Evolutionary conservation across 306 rosid species (phyloP).

Genomic region (Bauhinia variegata): DNA sequence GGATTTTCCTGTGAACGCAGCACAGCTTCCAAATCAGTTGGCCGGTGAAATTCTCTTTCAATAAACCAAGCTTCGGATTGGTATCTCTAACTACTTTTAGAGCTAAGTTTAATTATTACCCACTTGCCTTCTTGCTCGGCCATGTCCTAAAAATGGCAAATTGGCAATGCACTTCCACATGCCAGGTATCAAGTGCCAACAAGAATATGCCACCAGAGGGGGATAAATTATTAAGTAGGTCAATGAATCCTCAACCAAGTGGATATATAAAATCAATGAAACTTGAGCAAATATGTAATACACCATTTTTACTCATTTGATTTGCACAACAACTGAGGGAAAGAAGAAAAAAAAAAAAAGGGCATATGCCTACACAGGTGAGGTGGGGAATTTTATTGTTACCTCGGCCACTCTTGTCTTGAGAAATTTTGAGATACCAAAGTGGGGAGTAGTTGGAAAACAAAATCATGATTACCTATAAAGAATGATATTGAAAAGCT

Average conservation of each 20-base stretch:
- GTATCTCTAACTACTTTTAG: background rate
- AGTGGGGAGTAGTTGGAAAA: slow-evolving; percentile 7
- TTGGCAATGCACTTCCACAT: background rate
- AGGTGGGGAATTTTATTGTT: slow-evolving; percentile 25
- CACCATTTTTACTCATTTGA: no score
- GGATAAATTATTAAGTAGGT: background rate
- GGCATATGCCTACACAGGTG: background rate
- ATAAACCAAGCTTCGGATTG: slow-evolving; percentile 14
- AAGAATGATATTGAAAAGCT: slow-evolving; percentile 24
- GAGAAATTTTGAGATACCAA: slow-evolving; percentile 15
- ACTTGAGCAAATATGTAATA: background rate
- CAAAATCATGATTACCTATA: slow-evolving; percentile 41
- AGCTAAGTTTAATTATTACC: no score
- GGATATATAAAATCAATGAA: no score
- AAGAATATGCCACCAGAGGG: background rate
- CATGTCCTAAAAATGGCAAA: slow-evolving; percentile 3
- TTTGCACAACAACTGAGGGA: no score
- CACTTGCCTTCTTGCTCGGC: background rate
- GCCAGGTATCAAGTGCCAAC: background rate
- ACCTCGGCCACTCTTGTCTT: background rate
- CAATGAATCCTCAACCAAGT: slow-evolving; percentile 16
- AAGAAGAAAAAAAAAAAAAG: background rate
- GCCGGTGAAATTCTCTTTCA: background rate
- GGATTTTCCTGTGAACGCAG: background rate
- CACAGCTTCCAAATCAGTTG: slow-evolving; percentile 15